These are phyloP conservation scores for Talaromyces wortmannii DNA, from an alignment of 495 filamentous ascomycete genomes.

Conservation along the genomic window DNA sequence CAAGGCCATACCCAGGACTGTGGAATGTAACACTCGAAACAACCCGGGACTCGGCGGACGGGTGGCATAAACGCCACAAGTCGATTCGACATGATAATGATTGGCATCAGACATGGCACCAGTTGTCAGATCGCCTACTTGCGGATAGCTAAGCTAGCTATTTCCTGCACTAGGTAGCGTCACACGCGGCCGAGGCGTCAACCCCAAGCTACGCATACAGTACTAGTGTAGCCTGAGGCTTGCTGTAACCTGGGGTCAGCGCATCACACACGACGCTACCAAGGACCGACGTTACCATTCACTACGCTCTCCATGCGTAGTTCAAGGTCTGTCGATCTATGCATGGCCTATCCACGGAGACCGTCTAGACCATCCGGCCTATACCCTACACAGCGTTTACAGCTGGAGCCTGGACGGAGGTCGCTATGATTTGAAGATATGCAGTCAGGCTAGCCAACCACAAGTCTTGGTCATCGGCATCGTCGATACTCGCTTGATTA, in stretches of 20 bases:
- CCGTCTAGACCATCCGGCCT: not conserved
- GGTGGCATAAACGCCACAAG: not conserved
- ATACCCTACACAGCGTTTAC: too few species aligned
- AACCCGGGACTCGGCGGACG: not conserved
- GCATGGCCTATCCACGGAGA: not conserved
- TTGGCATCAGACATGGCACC: too few species aligned
- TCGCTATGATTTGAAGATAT: too few species aligned
- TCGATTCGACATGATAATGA: too few species aligned
- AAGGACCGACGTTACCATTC: not conserved
- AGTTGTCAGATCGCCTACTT: not conserved
- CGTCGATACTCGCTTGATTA: too few species aligned
- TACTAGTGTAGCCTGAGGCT: not conserved
- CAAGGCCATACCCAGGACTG: not conserved
- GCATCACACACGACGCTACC: not conserved
- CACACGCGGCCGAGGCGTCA: not conserved
- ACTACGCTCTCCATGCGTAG: not conserved
- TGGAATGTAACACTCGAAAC: constrained; percentile 2
- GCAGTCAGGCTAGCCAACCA: too few species aligned
- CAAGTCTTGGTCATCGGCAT: too few species aligned
- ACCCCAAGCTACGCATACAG: not conserved
- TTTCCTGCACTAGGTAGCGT: not conserved
- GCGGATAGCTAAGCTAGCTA: not conserved
- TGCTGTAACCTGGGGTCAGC: not conserved
- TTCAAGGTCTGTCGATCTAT: not conserved
- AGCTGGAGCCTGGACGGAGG: too few species aligned